These are phyloP conservation scores for Lathyrus sativus DNA, from an alignment of 306 rosid genomes.

Conservation along the genomic window DNA sequence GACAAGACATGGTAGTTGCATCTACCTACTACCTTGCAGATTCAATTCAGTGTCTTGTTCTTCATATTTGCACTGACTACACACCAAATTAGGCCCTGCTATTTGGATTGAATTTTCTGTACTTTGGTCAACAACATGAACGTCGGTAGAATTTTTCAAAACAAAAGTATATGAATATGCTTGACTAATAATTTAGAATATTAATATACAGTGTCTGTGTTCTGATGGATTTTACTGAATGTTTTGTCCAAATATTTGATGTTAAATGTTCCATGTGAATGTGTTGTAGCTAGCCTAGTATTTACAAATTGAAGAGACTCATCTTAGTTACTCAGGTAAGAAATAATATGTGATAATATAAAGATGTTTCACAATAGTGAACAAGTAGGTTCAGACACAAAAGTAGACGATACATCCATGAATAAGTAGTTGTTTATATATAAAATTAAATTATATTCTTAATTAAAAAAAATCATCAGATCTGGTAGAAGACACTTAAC, in stretches of 20 bases:
- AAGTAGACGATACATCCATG: too few relatives aligned
- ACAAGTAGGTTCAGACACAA: too few relatives aligned
- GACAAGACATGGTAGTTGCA: too few relatives aligned
- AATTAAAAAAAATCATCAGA: too few relatives aligned
- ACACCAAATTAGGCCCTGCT: constrained; percentile 12
- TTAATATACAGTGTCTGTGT: background rate
- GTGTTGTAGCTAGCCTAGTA: background rate
- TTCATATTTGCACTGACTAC: constrained; percentile 4
- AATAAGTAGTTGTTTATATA: too few relatives aligned
- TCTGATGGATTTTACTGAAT: constrained; percentile 8
- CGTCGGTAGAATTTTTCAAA: background rate
- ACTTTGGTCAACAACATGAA: constrained; percentile 12
- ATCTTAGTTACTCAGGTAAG: background rate
- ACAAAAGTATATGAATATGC: background rate
- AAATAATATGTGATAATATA: background rate
- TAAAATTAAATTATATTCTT: too few relatives aligned
- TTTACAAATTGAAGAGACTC: background rate
- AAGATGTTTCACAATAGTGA: too few relatives aligned
- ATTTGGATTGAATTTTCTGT: constrained; percentile 3
- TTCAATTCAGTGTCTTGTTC: constrained; percentile 19
- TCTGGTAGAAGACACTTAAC: too few relatives aligned
- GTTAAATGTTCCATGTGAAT: background rate
- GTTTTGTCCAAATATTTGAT: constrained; percentile 17
- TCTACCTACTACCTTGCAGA: too few relatives aligned
- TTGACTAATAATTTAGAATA: background rate